These are phyloP conservation scores for Trichoderma afroharzianum DNA, from an alignment of 2,329 filamentous ascomycete genomes.

Conservation along the genomic window DNA sequence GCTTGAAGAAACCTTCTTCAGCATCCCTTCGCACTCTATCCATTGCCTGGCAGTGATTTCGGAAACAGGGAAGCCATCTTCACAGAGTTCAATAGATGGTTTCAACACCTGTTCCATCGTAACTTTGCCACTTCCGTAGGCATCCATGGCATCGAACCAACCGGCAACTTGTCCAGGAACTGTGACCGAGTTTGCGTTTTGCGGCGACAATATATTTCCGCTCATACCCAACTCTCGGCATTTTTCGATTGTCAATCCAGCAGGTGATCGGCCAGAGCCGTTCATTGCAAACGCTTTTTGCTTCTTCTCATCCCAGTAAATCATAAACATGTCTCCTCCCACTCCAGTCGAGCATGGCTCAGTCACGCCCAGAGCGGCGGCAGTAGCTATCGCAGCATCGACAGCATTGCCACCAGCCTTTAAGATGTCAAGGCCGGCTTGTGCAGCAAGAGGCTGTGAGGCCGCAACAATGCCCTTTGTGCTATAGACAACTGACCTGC, in stretches of 20 bases:
- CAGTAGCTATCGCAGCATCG: conserved; percentile 12
- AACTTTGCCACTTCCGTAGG: conserved; percentile 2
- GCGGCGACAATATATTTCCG: not conserved
- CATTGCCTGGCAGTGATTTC: conserved; percentile 10
- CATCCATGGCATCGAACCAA: conserved; percentile 6
- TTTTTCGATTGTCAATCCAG: not conserved
- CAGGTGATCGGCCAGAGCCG: not conserved
- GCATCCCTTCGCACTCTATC: not conserved
- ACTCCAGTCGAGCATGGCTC: conserved; percentile 8
- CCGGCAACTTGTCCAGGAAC: conserved; percentile 6
- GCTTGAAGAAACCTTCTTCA: conserved; percentile 2
- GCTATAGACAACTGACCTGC: conserved; percentile 10
- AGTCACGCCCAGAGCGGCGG: conserved; percentile 10
- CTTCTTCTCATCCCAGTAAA: conserved; percentile 9
- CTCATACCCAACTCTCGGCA: conserved; percentile 3
- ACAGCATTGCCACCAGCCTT: conserved; percentile 13
- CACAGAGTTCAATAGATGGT: conserved; percentile 1
- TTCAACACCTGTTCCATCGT: not conserved
- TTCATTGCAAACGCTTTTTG: not conserved
- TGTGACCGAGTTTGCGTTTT: conserved; percentile 1
- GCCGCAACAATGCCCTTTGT: conserved; percentile 9
- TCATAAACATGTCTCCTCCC: conserved; percentile 14
- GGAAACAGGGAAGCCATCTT: conserved; percentile 6
- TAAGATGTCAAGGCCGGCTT: conserved; percentile 10
- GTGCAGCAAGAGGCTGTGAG: conserved; percentile 5